phyloP scores from a whole-genome alignment of 805 yeast genomes.

The Lipomyces starkeyi region DNA sequence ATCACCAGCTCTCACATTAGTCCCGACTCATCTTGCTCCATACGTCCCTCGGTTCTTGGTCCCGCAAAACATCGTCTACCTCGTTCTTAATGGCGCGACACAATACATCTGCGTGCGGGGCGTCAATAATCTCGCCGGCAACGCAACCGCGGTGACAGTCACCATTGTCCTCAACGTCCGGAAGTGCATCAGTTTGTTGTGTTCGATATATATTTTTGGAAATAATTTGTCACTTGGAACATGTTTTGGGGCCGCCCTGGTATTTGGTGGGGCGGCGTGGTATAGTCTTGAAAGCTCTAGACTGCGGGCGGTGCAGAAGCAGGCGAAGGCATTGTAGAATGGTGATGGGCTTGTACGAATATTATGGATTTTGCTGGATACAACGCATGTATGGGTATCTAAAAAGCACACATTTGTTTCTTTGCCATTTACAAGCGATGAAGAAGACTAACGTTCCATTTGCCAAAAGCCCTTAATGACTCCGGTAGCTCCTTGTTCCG shows the following conservation, averaged over 20 bases:
- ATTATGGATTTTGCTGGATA: neutral
- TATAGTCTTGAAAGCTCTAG: constrained; percentile 46
- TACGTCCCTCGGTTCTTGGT: constrained; percentile 34
- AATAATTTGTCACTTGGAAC: constrained; percentile 49
- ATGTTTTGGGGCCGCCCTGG: constrained; percentile 59
- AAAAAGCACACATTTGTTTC: neutral
- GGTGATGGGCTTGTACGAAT: neutral
- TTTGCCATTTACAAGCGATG: constrained; percentile 18
- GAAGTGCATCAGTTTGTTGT: constrained; percentile 62
- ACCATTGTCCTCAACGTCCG: constrained; percentile 65
- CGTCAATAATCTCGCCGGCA: constrained; percentile 65
- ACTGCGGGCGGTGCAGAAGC: constrained; percentile 22
- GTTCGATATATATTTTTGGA: constrained; percentile 62
- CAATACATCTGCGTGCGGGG: constrained; percentile 71
- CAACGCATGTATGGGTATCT: neutral
- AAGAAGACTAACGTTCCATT: constrained; percentile 46
- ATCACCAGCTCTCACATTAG: constrained; percentile 31
- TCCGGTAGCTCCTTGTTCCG: constrained; percentile 50
- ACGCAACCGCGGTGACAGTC: constrained; percentile 66
- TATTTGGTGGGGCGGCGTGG: constrained; percentile 61
- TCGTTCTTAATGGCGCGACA: constrained; percentile 56
- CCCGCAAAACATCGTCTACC: constrained; percentile 38
- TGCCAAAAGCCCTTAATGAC: constrained; percentile 36
- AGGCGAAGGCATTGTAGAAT: constrained; percentile 16
- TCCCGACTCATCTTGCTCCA: constrained; percentile 6